A percentile compares a stretch with the other conserved stretches of the same genome.
Evolutionary conservation across 345 rosid genomes (phyloP).

Genomic region (Eucalyptus marginata): DNA sequence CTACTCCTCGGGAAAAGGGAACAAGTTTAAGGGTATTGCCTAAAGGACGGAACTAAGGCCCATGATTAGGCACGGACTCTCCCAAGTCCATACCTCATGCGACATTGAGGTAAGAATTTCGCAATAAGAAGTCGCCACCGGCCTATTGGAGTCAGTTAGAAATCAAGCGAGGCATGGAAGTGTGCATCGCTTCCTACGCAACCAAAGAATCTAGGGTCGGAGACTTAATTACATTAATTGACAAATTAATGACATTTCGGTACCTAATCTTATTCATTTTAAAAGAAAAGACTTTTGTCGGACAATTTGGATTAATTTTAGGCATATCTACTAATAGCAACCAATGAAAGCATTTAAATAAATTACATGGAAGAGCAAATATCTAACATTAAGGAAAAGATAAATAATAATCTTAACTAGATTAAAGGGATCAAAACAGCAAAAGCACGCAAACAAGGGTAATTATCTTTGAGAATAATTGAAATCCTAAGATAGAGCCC

Average conservation of each 20-base stretch:
- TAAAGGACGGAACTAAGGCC: accelerated
- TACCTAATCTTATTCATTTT: too few relatives aligned
- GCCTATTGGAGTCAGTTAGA: accelerated
- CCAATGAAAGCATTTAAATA: too few relatives aligned
- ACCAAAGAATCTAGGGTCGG: accelerated
- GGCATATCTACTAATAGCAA: accelerated
- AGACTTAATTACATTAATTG: accelerated
- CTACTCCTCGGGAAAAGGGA: too few relatives aligned
- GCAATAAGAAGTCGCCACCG: accelerated
- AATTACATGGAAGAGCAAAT: too few relatives aligned
- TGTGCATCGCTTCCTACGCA: accelerated
- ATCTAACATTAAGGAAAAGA: too few relatives aligned
- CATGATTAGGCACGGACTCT: accelerated
- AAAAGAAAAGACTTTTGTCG: accelerated
- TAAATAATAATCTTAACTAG: too few relatives aligned
- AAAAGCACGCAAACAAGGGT: too few relatives aligned
- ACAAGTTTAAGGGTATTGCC: accelerated
- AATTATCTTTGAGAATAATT: too few relatives aligned
- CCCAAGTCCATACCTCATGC: accelerated
- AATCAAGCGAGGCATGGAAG: accelerated
- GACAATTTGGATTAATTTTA: too few relatives aligned
- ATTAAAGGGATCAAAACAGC: accelerated
- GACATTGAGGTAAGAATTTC: too few relatives aligned
- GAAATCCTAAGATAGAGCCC: accelerated
- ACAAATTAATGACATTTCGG: accelerated